A percentile compares a stretch with the other conserved stretches of the same genome.
Evolutionary conservation across 2,329 filamentous ascomycete genomes (phyloP).

Genomic region (Mollisia scopiformis): DNA sequence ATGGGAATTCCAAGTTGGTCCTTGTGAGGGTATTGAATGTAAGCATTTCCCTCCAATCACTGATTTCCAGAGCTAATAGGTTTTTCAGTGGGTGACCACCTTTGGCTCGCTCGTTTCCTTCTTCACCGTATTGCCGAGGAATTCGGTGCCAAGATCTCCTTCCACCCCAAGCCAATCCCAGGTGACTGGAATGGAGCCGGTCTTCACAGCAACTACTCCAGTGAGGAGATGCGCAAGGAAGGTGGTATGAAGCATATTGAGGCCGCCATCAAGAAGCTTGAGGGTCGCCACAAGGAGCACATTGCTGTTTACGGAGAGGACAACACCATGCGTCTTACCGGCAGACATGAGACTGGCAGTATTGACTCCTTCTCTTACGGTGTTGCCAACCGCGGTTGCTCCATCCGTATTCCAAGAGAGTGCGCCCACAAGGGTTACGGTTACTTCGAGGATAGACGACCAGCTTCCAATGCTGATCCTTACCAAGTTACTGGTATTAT

Average conservation of each 20-base stretch:
- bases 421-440: conserved; percentile 86
- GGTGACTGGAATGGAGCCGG: conserved; percentile 98
- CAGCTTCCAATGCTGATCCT: conserved; percentile 84
- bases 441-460: conserved; percentile 88
- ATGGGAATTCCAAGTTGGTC: conserved; percentile 98
- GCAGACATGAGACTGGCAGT: conserved; percentile 88
- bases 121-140: conserved; percentile 93
- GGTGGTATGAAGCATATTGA: conserved; percentile 97
- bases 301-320: conserved; percentile 95
- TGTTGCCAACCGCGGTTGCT: conserved; percentile 93
- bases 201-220: conserved; percentile 93
- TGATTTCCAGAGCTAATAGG: conserved; percentile 28
- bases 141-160: conserved; percentile 93
- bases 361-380: conserved; percentile 95
- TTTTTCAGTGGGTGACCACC: conserved; percentile 82
- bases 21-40: conserved; percentile 84
- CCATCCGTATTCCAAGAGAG: conserved; percentile 88
- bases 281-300: conserved; percentile 78
- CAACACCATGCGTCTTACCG: conserved; percentile 92
- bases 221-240: conserved; percentile 83
- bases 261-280: conserved; percentile 80
- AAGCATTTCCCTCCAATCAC: conserved; percentile 38
- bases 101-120: conserved; percentile 91
- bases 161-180: conserved; percentile 92
- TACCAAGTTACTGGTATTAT: conserved; percentile 64